Evolutionary conservation across 176 grass and related monocot species (phyloP).

Genomic region (Miscanthus lutarioriparius): DNA sequence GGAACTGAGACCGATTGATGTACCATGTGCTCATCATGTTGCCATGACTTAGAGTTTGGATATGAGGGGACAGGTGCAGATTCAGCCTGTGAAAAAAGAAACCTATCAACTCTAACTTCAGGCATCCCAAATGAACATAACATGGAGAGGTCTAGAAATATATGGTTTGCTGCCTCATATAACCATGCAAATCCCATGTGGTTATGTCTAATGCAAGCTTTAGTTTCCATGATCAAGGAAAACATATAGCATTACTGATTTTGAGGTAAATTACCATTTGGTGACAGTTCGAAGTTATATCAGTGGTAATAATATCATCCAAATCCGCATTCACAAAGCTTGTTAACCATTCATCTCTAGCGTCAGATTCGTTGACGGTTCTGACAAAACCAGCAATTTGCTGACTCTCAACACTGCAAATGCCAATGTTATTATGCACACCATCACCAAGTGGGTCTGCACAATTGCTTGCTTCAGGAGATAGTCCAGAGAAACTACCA

Average conservation of each 20-base stretch:
- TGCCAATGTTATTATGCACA: background rate
- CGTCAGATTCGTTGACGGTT: background rate
- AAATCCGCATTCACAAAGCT: background rate
- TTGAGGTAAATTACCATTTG: background rate
- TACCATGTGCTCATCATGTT: background rate
- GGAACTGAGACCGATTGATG: slow-evolving; percentile 23
- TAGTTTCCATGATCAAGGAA: background rate
- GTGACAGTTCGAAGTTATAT: background rate
- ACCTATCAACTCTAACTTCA: background rate
- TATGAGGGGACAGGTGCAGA: background rate
- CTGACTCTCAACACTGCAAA: background rate
- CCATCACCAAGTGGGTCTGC: background rate
- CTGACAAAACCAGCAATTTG: background rate
- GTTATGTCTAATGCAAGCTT: background rate
- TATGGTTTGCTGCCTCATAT: background rate
- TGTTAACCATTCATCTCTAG: background rate
- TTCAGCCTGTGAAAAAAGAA: slow-evolving; percentile 8
- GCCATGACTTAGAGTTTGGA: background rate
- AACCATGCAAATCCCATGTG: background rate
- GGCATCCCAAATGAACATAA: background rate
- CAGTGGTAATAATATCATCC: background rate
- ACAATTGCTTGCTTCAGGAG: background rate
- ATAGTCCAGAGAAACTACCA: background rate
- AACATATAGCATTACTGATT: too few relatives aligned
- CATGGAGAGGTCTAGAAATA: background rate